These are phyloP conservation scores for Ascochyta koolunga DNA, from an alignment of 2,329 filamentous ascomycete species.

Conservation along the genomic window DNA sequence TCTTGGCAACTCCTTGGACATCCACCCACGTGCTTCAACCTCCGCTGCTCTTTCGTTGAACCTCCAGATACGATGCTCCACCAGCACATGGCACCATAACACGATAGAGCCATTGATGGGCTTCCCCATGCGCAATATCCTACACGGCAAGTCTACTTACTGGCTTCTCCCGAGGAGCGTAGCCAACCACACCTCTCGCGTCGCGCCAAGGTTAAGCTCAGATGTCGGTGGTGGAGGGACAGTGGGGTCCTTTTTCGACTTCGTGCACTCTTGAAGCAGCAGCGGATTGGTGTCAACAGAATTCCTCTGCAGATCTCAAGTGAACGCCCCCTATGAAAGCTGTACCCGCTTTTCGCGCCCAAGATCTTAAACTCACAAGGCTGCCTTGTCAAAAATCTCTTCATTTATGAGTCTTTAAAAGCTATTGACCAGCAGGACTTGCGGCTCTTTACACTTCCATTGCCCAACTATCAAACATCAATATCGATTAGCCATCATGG, in stretches of 20 bases:
- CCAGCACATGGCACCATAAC: slow-evolving; percentile 1
- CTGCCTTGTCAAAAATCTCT: background rate
- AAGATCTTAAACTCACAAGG: background rate
- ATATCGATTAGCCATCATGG: background rate
- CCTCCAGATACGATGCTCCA: background rate
- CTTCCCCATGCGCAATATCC: background rate
- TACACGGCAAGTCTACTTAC: background rate
- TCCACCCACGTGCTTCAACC: slow-evolving; percentile 7
- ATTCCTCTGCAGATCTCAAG: background rate
- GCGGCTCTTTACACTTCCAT: background rate
- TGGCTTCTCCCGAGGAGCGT: background rate
- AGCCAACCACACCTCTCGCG: background rate
- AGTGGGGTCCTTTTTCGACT: background rate
- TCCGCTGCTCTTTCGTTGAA: slow-evolving; percentile 2
- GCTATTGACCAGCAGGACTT: background rate
- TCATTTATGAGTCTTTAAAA: background rate
- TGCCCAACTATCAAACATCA: background rate
- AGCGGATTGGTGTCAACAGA: background rate
- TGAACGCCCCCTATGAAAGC: background rate
- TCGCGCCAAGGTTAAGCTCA: background rate
- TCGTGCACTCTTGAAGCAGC: background rate
- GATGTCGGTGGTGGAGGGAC: background rate
- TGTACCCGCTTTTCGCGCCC: background rate
- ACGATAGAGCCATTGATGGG: background rate
- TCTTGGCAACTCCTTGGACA: background rate